A percentile compares a stretch with the other conserved stretches of the same genome.
Conservation (phyloP, 2,329 filamentous ascomycete genomes). For the Venturiaceae sp. region DNA sequence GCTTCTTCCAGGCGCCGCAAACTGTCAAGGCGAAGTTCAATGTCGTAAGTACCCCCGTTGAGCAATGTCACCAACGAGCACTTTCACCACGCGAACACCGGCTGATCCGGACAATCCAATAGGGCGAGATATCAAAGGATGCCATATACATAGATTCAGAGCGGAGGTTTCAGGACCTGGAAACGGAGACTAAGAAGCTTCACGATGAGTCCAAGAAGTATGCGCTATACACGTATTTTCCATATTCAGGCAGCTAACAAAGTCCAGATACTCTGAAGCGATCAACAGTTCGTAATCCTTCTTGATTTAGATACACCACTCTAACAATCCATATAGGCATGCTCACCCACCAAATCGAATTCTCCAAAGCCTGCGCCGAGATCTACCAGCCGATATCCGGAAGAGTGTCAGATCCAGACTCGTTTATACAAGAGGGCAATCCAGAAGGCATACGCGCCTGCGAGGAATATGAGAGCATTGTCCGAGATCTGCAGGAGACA, state of each 20-base stretch:
- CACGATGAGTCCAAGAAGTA: constrained; percentile 91
- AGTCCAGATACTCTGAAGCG: constrained; percentile 74
- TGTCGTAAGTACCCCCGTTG: constrained; percentile 39
- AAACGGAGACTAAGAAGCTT: constrained; percentile 90
- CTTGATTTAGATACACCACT: neutral
- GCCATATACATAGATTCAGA: constrained; percentile 91
- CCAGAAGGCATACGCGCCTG: constrained; percentile 88
- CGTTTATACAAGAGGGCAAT: constrained; percentile 73
- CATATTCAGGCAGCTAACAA: constrained; percentile 3
- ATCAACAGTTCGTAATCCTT: constrained; percentile 60
- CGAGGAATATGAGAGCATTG: constrained; percentile 89
- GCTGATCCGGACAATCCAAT: constrained; percentile 6
- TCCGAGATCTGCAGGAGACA: constrained; percentile 81
- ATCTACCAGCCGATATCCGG: constrained; percentile 98
- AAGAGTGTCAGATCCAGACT: constrained; percentile 85
- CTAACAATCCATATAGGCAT: constrained; percentile 49
- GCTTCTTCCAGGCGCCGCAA: constrained; percentile 60
- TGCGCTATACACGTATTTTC: constrained; percentile 8
- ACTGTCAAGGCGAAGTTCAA: constrained; percentile 88
- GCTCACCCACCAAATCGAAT: constrained; percentile 95
- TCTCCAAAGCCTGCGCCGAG: constrained; percentile 90
- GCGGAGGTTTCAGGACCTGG: constrained; percentile 84
- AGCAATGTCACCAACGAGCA: constrained; percentile 7
- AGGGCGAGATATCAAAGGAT: constrained; percentile 90
- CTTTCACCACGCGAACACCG: constrained; percentile 11